Evolutionary conservation across 768 basidiomycete genomes (phyloP), one percentile per base, ranked within the genome.

Genomic region (Rhizopogon vulgaris): DNA sequence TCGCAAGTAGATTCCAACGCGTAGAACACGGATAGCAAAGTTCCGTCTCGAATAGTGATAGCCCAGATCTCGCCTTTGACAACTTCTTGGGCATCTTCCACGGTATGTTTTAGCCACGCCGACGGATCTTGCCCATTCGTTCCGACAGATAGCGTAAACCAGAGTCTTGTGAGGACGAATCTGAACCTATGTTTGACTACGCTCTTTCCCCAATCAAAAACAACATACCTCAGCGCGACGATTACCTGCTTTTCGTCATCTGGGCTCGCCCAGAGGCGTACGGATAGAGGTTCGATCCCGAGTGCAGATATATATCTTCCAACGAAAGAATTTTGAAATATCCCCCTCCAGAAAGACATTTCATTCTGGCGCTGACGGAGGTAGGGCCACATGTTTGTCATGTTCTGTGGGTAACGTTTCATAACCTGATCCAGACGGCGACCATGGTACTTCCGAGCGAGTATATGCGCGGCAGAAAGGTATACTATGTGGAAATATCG

Each of bases 1-100:
- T 90, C 88, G 60, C 87, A 87, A 0, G 88, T 90, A 18, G 77
- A 62, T 54, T 86, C 85, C 1, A 91, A 66, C 25, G 87, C 80
- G 59, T 82, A 81, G 56, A 79, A 75, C 9, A 60, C 63, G 52
- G 76, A 69, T 18, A 55, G 62, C 11, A 57, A 52, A 1, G 52
- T 38, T 0, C 45, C 41, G 17, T 60, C 53, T 12, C 51, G 60
- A 10, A 75, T 58, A 17, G 71, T 69, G 37, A 90, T 63, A 17
- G 63, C 68, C 87, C 87, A 90, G 17, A 89, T 70, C 53, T 88
- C 83, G 14, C 69, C 72, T 24, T 67, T 51, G 25, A 84, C 71
- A 36, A 86, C 60, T 58, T 84, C 77, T 52, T 75, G 73, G 3
- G 69, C 78, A 53, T 81, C 76, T 11, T 69, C 60, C 28, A 89